Evolutionary conservation across 352 stramenopile species (phyloP).

Genomic region (Saprolegnia diclina): DNA sequence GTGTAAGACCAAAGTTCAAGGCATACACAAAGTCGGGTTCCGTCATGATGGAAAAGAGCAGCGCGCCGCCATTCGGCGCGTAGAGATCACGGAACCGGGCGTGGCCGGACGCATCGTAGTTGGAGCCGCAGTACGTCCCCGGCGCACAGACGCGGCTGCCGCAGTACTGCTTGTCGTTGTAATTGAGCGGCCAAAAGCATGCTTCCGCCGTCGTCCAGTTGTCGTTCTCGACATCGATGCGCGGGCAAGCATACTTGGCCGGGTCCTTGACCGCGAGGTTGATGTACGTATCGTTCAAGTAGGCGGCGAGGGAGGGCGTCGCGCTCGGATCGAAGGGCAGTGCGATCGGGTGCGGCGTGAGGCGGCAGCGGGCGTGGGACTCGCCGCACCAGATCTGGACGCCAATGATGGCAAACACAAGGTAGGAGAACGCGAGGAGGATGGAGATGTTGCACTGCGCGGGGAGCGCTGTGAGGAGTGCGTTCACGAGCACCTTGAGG

Average conservation of each 20-base stretch:
- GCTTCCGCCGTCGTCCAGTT: slow-evolving; percentile 35
- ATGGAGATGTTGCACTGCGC: slow-evolving; percentile 85
- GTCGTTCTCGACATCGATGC: slow-evolving; percentile 27
- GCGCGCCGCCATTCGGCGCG: slow-evolving; percentile 40
- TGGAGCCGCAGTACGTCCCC: slow-evolving; percentile 46
- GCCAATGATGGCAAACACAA: slow-evolving; percentile 87
- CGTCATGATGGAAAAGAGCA: slow-evolving; percentile 37
- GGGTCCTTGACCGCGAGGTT: slow-evolving; percentile 36
- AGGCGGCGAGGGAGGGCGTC: neutral
- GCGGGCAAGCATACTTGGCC: slow-evolving; percentile 35
- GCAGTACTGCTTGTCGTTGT: slow-evolving; percentile 70
- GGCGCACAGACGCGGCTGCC: slow-evolving; percentile 50
- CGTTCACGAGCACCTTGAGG: slow-evolving; percentile 27
- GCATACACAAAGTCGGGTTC: slow-evolving; percentile 28
- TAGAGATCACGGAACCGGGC: slow-evolving; percentile 44
- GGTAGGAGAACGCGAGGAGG: slow-evolving; percentile 84
- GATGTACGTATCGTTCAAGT: slow-evolving; percentile 46
- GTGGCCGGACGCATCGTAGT: slow-evolving; percentile 70
- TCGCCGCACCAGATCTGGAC: slow-evolving; percentile 84
- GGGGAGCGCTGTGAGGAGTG: slow-evolving; percentile 74
- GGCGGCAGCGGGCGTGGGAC: slow-evolving; percentile 73
- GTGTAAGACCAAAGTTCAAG: slow-evolving; percentile 88
- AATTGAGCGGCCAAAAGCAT: slow-evolving; percentile 92
- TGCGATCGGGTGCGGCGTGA: slow-evolving; percentile 69
- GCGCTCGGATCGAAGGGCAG: slow-evolving; percentile 34